Base-by-base conservation (phyloP, 805 yeast species). In the Isabelozyma gotoi region DNA sequence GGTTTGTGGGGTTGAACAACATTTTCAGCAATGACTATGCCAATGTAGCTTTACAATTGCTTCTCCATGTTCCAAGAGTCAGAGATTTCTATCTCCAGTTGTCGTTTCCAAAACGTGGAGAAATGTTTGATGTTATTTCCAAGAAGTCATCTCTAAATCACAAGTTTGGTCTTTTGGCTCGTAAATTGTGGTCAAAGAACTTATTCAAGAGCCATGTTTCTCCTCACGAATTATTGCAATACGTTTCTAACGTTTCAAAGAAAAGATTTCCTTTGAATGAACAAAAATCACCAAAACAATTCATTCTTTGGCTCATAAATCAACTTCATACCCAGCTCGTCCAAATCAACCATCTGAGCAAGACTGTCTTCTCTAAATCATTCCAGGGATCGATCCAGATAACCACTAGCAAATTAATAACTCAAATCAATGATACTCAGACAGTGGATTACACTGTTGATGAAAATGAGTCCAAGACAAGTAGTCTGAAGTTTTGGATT, bases 1-100 rank as follows among this genome's bases (percentile, higher is more conserved):
- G 96, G 0, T 82, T 70, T 51, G 68, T 86, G 24, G 90, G 92
- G 0, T 50, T 87, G 42, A 83, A 78, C 57, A 79, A 80, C 50
- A 65, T 76, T 34, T 68, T 72, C 32, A 58, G 58, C 7, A 78
- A 75, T 47, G 83, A 77, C 45, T 80, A 81, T 53, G 59, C 81
- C 27, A 84, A 82, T 50, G 85, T 78, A 1, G 56, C 83, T 0
- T 44, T 86, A 8, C 85, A 81, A 46, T 54, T 74, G 10, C 36
- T 87, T 5, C 59, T 80, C 1, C 95, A 86, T 58, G 62, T 82
- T 0, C 46, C 59, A 0, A 66, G 73, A 1, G 46, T 87, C 0
- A 59, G 91, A 43, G 56, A 62, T 43, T 60, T 44, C 42, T 63
- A 50, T 44, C 47, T 62, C 36, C 42, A 35, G 78, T 52, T 70